phyloP scores from a whole-genome alignment of 2,329 filamentous ascomycete species.

The Cladosporium phlei region DNA sequence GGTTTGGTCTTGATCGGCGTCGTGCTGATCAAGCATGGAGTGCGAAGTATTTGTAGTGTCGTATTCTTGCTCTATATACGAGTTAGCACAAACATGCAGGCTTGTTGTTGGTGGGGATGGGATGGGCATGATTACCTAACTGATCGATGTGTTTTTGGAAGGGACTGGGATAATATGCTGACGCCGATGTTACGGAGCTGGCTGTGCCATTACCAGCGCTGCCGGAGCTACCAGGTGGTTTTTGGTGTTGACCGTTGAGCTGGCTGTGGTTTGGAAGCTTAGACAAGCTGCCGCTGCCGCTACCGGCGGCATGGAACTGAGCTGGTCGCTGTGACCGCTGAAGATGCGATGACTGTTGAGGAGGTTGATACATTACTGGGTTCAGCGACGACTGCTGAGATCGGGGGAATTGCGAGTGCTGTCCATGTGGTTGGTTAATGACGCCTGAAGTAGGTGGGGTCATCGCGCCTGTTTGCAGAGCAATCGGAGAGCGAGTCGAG shows the following conservation, averaged over 20 bases:
- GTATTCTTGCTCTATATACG: slow-evolving; percentile 89
- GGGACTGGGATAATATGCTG: slow-evolving; percentile 71
- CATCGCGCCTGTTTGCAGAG: slow-evolving; percentile 55
- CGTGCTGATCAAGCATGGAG: slow-evolving; percentile 68
- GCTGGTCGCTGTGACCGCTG: slow-evolving; percentile 10
- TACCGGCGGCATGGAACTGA: slow-evolving; percentile 22
- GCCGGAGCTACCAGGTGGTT: slow-evolving; percentile 22
- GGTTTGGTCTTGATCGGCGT: slow-evolving; percentile 29
- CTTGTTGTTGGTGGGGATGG: slow-evolving; percentile 40
- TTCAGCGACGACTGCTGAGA: slow-evolving; percentile 40
- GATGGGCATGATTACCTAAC: slow-evolving; percentile 72
- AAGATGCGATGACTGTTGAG: slow-evolving; percentile 24
- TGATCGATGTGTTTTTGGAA: slow-evolving; percentile 95
- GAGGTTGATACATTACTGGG: slow-evolving; percentile 41
- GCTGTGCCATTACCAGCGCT: slow-evolving; percentile 35
- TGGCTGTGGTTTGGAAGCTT: slow-evolving; percentile 23
- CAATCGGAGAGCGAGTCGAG: slow-evolving; percentile 57
- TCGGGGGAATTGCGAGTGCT: slow-evolving; percentile 36
- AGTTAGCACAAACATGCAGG: slow-evolving; percentile 64
- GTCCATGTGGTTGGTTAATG: slow-evolving; percentile 47
- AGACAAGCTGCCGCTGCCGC: slow-evolving; percentile 32
- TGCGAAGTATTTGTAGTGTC: slow-evolving; percentile 57
- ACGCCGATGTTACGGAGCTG: slow-evolving; percentile 32
- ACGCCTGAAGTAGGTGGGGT: slow-evolving; percentile 56
- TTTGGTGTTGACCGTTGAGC: slow-evolving; percentile 12